phyloP scores from a whole-genome alignment of 2,329 filamentous ascomycete genomes.

The Tolypocladium pustulatum region DNA sequence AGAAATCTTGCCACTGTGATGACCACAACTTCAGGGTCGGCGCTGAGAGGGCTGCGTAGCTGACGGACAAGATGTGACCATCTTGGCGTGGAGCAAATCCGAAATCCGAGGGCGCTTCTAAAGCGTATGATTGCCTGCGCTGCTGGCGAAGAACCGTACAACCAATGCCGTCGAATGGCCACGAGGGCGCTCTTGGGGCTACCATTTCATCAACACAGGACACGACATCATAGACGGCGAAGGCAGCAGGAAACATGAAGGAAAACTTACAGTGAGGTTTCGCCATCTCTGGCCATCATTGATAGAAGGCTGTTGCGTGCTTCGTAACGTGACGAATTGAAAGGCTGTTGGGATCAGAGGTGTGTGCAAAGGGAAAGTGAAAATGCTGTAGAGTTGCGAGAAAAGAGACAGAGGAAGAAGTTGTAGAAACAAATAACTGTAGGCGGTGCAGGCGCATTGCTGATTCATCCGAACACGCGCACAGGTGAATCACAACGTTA shows the following conservation, averaged over 20 bases:
- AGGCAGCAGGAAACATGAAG: background rate
- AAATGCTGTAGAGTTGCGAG: too few species aligned
- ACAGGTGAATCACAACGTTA: background rate
- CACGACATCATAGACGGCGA: background rate
- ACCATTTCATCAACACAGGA: fast-evolving
- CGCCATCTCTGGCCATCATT: too few species aligned
- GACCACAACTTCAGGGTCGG: background rate
- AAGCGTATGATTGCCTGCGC: background rate
- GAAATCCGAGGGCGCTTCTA: background rate
- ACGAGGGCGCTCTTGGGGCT: background rate
- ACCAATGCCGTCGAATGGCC: background rate
- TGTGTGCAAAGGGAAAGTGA: too few species aligned
- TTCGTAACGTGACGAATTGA: too few species aligned
- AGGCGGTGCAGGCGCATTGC: too few species aligned
- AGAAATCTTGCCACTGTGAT: background rate
- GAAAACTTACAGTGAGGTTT: too few species aligned
- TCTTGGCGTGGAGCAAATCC: background rate
- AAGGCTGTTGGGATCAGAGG: too few species aligned
- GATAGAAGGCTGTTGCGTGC: too few species aligned
- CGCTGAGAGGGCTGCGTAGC: background rate
- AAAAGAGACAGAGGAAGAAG: too few species aligned
- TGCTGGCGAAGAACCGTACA: background rate
- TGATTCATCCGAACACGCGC: too few species aligned
- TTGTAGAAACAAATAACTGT: too few species aligned
- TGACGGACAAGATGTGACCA: background rate